A percentile compares a stretch with the other conserved stretches of the same genome.
These are phyloP conservation scores for Seiridium cupressi DNA, from an alignment of 2,329 filamentous ascomycete species.

Conservation along the genomic window DNA sequence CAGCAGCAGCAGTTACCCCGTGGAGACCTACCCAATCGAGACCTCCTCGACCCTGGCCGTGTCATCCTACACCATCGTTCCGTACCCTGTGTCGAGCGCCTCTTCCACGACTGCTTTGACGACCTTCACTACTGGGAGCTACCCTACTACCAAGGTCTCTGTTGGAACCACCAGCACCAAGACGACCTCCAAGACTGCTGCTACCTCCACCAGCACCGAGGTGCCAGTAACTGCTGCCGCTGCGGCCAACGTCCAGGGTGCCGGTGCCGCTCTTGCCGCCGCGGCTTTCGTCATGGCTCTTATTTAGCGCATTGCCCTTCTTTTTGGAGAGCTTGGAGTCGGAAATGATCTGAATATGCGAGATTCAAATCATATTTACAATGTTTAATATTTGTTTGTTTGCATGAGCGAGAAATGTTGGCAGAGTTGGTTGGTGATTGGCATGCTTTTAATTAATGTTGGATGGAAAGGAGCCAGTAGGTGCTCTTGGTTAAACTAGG, in stretches of 20 bases:
- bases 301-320: background rate
- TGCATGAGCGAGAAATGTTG: too few relatives aligned
- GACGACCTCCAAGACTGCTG: background rate
- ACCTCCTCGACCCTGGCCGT: background rate
- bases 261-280: conserved; percentile 1
- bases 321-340: too few relatives aligned
- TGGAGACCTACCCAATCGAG: background rate
- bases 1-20: background rate
- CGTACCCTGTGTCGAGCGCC: background rate
- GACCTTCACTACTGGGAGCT: background rate
- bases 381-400: background rate
- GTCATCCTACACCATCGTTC: background rate
- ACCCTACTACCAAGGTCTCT: background rate
- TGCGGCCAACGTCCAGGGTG: background rate
- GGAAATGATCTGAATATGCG: background rate
- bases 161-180: background rate
- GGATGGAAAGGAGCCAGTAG: too few relatives aligned
- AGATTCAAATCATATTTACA: background rate
- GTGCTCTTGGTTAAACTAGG: background rate
- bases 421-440: too few relatives aligned
- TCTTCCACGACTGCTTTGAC: background rate
- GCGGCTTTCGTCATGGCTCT: background rate
- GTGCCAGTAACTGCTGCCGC: conserved; percentile 7
- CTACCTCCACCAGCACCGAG: background rate
- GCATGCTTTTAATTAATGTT: too few relatives aligned